Base-by-base conservation (phyloP, 306 rosid species). In the Quillaja saponaria region DNA sequence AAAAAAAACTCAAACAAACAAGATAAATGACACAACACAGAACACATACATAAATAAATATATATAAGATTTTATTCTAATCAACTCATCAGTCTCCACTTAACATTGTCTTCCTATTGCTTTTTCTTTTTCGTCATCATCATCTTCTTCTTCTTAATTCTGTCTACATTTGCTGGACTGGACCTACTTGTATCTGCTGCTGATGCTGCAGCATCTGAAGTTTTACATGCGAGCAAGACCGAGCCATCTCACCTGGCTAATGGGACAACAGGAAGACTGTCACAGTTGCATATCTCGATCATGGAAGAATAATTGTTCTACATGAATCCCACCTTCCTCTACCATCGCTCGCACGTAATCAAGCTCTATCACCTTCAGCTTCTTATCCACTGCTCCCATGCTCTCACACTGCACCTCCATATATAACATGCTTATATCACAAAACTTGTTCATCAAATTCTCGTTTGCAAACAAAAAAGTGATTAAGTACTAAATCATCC, bases 281-380 rank as follows among this genome's bases (percentile, higher is more conserved):
- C 98, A 34, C 98, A 92, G 45, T 92, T 75, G 71, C 98, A 92
- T 19, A 92, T 92, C 72, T 92, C 98, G 45, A 92, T 81, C 98
- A 57, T 92, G 98, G 59, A 92, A 92, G 67, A 92, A 92, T 7
- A 92, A 31, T 20, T 92, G 98, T 34, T 86, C 87, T 7, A 92
- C 95, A 17, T 77, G 65, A 10, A 88, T 80, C 11, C 98, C 96
- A 4, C 92, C 81, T 84, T 92, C 98, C 57, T 84, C 94, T 16
- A 92, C 98, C 73, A 55, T 66, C 2, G 95, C 64, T 16, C 92
- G 69, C 71, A 74, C 76, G 69, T 66, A 79, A 0, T 70, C 65
- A 2, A 92, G 75, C 20, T 41, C 83, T 96, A 86, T 88, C 34
- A 88, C 98, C 73, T 73, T 75, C 56, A 92, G 79, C 82, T 80